Percentiles rank a stretch among this genome's conserved stretches.
These are phyloP conservation scores for Candida tammaniensis DNA, from an alignment of 805 yeast species.

Conservation along the genomic window DNA sequence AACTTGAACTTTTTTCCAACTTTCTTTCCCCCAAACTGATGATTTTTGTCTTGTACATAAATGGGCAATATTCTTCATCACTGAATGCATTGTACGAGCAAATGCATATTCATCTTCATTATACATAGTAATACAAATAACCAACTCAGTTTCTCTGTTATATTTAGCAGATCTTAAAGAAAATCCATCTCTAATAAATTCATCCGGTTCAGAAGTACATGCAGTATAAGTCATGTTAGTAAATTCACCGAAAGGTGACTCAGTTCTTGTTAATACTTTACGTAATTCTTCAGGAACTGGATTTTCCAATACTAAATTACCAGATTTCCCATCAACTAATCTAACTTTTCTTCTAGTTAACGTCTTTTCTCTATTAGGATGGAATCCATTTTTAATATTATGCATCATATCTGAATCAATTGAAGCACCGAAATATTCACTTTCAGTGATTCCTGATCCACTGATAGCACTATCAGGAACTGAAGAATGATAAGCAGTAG, in stretches of 20 bases:
- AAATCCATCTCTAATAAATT: slow-evolving; percentile 76
- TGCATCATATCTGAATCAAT: slow-evolving; percentile 49
- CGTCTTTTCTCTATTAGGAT: slow-evolving; percentile 68
- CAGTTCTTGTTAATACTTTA: slow-evolving; percentile 81
- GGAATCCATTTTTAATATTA: slow-evolving; percentile 35
- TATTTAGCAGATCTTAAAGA: slow-evolving; percentile 80
- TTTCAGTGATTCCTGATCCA: slow-evolving; percentile 11
- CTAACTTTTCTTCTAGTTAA: slow-evolving; percentile 70
- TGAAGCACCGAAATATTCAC: slow-evolving; percentile 41
- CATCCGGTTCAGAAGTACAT: slow-evolving; percentile 90
- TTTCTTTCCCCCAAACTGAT: slow-evolving; percentile 90
- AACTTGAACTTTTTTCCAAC: slow-evolving; percentile 96
- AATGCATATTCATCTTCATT: slow-evolving; percentile 89
- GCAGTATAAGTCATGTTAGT: slow-evolving; percentile 97
- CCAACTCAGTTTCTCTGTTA: slow-evolving; percentile 89
- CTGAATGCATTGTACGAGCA: slow-evolving; percentile 92
- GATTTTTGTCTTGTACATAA: slow-evolving; percentile 78
- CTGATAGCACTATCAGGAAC: slow-evolving; percentile 18
- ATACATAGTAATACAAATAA: slow-evolving; percentile 94
- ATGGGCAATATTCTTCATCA: slow-evolving; percentile 88
- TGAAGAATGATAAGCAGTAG: slow-evolving; percentile 33
- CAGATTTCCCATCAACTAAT: slow-evolving; percentile 58
- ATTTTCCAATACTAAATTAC: slow-evolving; percentile 86
- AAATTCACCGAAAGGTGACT: slow-evolving; percentile 78
- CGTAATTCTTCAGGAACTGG: slow-evolving; percentile 89